These are phyloP conservation scores for Leptodontidium sp. DNA, from an alignment of 2,329 filamentous ascomycete species.

Conservation along the genomic window DNA sequence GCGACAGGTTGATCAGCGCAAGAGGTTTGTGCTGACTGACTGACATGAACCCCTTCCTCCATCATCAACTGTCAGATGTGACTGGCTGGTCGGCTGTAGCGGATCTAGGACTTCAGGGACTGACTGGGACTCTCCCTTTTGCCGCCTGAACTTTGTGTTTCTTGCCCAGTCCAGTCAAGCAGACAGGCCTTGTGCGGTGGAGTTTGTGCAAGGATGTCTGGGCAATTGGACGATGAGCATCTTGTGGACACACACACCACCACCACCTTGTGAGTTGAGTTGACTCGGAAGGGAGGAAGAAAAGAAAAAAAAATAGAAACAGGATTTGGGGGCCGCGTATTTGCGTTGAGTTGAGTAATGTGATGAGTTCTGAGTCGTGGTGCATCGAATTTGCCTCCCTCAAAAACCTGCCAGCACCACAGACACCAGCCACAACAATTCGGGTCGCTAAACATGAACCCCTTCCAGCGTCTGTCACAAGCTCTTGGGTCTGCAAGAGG, in stretches of 20 bases:
- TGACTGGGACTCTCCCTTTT: slow-evolving; percentile 3
- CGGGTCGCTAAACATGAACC: slow-evolving; percentile 3
- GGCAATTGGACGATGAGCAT: neutral
- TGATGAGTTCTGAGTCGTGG: neutral
- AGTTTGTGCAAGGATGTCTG: neutral
- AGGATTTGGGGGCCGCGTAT: neutral
- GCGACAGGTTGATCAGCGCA: slow-evolving; percentile 30
- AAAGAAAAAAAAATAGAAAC: neutral
- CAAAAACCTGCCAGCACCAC: neutral
- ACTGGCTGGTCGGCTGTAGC: slow-evolving; percentile 31
- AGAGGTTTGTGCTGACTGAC: slow-evolving; percentile 22
- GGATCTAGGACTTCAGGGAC: slow-evolving; percentile 10
- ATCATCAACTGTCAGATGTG: slow-evolving; percentile 12
- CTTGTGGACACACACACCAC: neutral
- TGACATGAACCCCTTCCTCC: neutral
- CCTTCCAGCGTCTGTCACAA: neutral
- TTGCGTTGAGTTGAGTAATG: neutral
- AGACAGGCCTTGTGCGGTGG: neutral
- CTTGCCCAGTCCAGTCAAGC: neutral
- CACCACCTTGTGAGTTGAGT: neutral
- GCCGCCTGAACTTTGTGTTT: slow-evolving; percentile 6
- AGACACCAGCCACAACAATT: slow-evolving; percentile 1
- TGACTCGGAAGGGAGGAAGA: neutral
- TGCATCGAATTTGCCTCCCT: neutral
- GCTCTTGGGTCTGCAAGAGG: neutral